Conservation (phyloP, 352 stramenopile species). For the Phytophthora multivora region DNA sequence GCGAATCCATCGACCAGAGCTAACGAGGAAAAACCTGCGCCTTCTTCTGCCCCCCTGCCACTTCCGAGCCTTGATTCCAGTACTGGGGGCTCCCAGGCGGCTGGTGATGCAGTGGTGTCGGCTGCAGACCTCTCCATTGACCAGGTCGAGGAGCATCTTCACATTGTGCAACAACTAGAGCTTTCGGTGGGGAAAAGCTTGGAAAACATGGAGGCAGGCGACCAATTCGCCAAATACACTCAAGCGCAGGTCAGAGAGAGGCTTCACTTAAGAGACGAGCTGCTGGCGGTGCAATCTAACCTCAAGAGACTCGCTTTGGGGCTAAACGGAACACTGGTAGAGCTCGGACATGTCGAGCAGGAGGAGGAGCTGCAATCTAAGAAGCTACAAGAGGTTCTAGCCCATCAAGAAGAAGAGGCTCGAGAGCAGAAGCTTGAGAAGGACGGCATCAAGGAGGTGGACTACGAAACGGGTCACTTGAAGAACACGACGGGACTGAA, state of each 20-base stretch:
- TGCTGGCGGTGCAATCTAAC: conserved; percentile 56
- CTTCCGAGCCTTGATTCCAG: conserved; percentile 27
- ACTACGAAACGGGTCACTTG: conserved; percentile 85
- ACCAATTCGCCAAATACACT: conserved; percentile 31
- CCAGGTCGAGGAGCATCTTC: conserved; percentile 76
- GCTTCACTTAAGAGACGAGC: conserved; percentile 42
- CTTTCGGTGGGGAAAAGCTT: conserved; percentile 73
- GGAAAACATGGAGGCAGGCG: conserved; percentile 41
- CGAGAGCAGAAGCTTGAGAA: conserved; percentile 81
- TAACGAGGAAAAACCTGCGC: conserved; percentile 12
- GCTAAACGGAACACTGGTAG: conserved; percentile 74
- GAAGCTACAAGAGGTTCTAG: conserved; percentile 74
- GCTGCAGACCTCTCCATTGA: conserved; percentile 71
- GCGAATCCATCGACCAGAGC: neutral
- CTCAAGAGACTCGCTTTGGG: conserved; percentile 70
- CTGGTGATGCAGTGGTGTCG: conserved; percentile 18
- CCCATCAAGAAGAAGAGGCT: conserved; percentile 78
- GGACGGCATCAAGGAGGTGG: conserved; percentile 78
- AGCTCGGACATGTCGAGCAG: conserved; percentile 85
- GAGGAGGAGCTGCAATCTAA: conserved; percentile 82
- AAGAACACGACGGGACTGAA: conserved; percentile 77
- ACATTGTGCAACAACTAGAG: conserved; percentile 76
- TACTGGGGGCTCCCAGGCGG: conserved; percentile 12
- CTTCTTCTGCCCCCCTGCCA: neutral
- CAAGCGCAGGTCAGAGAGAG: conserved; percentile 33